These are phyloP conservation scores for Cydonia oblonga DNA, from an alignment of 331 rosid species.

Conservation along the genomic window DNA sequence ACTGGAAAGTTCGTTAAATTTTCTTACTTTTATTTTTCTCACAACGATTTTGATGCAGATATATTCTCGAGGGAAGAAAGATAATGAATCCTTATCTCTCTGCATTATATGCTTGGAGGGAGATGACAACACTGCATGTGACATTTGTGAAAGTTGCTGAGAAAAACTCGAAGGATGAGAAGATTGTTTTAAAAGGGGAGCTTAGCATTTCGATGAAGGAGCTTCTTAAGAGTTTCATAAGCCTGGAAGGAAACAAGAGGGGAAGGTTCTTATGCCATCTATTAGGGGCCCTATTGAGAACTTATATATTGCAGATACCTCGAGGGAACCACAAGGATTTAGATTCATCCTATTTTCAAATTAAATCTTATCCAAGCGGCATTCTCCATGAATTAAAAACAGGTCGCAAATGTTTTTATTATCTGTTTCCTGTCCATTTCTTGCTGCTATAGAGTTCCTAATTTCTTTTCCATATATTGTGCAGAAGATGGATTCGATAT, in stretches of 20 bases:
- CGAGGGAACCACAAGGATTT: conserved; percentile 3
- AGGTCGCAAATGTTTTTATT: conserved; percentile 3
- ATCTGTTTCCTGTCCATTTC: background rate
- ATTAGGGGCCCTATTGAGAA: conserved; percentile 15
- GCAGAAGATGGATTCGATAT: conserved; percentile 22
- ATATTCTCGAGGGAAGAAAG: conserved; percentile 26
- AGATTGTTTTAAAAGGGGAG: conserved; percentile 15
- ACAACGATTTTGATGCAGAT: conserved; percentile 16
- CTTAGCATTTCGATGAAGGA: conserved; percentile 15
- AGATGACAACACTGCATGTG: conserved; percentile 24
- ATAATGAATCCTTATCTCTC: conserved; percentile 20
- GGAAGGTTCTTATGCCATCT: conserved; percentile 15
- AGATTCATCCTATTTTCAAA: background rate
- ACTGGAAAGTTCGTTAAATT: background rate
- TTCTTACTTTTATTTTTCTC: background rate
- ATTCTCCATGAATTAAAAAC: conserved; percentile 14
- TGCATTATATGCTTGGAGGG: conserved; percentile 23
- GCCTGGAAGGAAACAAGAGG: conserved; percentile 19
- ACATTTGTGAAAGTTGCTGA: conserved; percentile 15
- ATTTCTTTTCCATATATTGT: background rate
- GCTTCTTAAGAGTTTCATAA: conserved; percentile 21
- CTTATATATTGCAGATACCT: conserved; percentile 23
- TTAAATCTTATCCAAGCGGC: conserved; percentile 8
- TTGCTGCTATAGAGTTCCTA: background rate
- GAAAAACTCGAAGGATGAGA: conserved; percentile 3